Evolutionary conservation across 1,139 yeast genomes (phyloP), one percentile per base, ranked within the genome.

Genomic region (Yamadazyma conglobata): DNA sequence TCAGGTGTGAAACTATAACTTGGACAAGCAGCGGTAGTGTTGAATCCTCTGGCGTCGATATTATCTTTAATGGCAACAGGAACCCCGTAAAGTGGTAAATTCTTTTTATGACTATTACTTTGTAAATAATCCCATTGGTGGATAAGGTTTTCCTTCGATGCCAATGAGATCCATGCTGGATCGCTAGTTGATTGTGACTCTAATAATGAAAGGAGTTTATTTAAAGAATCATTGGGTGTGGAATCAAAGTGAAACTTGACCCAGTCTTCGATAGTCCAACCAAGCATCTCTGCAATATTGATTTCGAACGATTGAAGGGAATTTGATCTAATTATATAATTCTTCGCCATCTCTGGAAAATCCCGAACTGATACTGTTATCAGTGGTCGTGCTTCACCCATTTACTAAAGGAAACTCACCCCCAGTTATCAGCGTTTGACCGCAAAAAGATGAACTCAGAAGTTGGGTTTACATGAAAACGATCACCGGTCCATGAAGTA

Each of bases 11-110:
- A 88, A 16, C 76, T 67, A 52, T 70, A 89, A 1, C 91, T 71
- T 0, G 96, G 96, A 54, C 97, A 91, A 3, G 96, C 97, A 8
- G 95, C 97, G 1, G 98, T 89, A 7, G 98, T 91, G 21, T 74
- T 68, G 44, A 86, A 75, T 3, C 84, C 87, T 43, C 72, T 74
- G 18, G 75, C 96, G 51, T 91, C 97, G 38, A 91, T 91, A 55
- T 91, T 91, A 59, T 91, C 98, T 57, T 91, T 91, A 31, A 89
- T 77, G 9, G 96, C 97, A 28, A 87, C 73, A 1, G 98, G 98
- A 2, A 91, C 97, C 52, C 97, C 97, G 50, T 80, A 89, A 24
- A 84, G 64, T 10, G 85, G 81, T 22, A 80, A 62, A 3, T 54
- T 46, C 30, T 49, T 30, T 48, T 78, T 79, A 46, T 78, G 54